Evolutionary conservation across 139 green algal genomes (phyloP).

Genomic region (Asterochloris erici): DNA sequence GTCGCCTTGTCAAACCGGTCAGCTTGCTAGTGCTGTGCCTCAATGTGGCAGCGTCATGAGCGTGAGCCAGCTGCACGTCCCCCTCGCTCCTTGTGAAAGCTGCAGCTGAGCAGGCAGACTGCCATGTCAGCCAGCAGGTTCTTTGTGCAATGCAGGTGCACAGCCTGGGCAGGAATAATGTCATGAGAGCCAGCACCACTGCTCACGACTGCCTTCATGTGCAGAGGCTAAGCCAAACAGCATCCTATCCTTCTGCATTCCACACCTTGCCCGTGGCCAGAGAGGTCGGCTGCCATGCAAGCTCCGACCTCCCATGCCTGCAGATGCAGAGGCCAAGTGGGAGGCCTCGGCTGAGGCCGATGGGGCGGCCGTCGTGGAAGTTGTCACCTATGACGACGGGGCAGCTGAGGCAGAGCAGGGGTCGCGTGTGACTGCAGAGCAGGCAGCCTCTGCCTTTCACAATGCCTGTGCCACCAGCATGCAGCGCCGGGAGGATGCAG

Average conservation of each 20-base stretch:
- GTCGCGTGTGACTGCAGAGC: neutral
- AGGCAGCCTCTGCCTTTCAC: neutral
- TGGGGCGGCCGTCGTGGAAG: neutral
- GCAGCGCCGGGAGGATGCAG: constrained; percentile 3
- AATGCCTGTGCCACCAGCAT: constrained; percentile 5
- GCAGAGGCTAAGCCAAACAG: neutral
- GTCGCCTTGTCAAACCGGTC: too few relatives aligned
- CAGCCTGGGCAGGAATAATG: too few relatives aligned
- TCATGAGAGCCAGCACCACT: neutral
- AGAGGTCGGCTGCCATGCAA: neutral
- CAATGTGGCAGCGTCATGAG: too few relatives aligned
- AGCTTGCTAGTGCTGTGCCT: too few relatives aligned
- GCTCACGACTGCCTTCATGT: neutral
- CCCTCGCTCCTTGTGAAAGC: too few relatives aligned
- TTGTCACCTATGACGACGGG: constrained; percentile 8
- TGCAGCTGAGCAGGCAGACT: too few relatives aligned
- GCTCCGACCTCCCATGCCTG: neutral
- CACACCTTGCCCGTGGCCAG: neutral
- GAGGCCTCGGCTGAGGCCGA: neutral
- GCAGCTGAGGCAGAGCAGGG: neutral
- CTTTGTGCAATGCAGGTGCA: too few relatives aligned
- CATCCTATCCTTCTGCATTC: neutral
- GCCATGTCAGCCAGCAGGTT: too few relatives aligned
- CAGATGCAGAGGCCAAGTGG: neutral
- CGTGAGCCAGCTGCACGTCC: too few relatives aligned